Percentiles rank a stretch among this genome's conserved stretches.
Conservation (phyloP, 164 flowering plant species). For the Aristolochia californica region DNA sequence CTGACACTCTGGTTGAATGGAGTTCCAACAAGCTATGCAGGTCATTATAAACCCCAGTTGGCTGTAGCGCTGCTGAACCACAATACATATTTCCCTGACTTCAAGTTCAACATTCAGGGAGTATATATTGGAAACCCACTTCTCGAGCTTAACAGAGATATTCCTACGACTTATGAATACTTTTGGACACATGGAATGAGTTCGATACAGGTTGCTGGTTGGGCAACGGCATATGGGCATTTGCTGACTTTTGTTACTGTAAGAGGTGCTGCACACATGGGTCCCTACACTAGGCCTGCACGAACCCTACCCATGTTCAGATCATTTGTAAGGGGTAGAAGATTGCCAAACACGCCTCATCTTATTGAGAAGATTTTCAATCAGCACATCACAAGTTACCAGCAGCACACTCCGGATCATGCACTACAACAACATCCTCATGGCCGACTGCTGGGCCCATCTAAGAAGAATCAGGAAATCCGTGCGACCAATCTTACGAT, state of each 20-base stretch:
- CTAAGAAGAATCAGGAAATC: no score
- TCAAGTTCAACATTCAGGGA: conserved; percentile 84
- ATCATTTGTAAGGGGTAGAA: conserved; percentile 53
- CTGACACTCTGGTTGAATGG: no score
- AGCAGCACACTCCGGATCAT: no score
- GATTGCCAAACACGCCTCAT: conserved; percentile 57
- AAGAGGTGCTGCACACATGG: conserved; percentile 97
- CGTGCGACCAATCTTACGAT: no score
- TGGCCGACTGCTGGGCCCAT: no score
- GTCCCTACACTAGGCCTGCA: conserved; percentile 83
- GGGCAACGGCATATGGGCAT: conserved; percentile 82
- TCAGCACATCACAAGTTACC: no score
- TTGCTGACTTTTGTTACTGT: conserved; percentile 84
- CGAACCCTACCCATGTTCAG: conserved; percentile 77
- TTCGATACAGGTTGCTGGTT: conserved; percentile 90
- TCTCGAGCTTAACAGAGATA: conserved; percentile 71
- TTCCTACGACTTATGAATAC: conserved; percentile 57
- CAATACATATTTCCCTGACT: conserved; percentile 48
- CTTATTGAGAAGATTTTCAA: no score
- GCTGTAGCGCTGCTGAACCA: conserved; percentile 62
- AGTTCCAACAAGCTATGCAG: no score
- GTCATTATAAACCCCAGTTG: no score
- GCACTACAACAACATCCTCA: no score
- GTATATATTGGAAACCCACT: no score
- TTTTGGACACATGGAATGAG: conserved; percentile 98